These are phyloP conservation scores for Pythium dissotocum DNA, from an alignment of 352 stramenopile genomes.

Conservation along the genomic window DNA sequence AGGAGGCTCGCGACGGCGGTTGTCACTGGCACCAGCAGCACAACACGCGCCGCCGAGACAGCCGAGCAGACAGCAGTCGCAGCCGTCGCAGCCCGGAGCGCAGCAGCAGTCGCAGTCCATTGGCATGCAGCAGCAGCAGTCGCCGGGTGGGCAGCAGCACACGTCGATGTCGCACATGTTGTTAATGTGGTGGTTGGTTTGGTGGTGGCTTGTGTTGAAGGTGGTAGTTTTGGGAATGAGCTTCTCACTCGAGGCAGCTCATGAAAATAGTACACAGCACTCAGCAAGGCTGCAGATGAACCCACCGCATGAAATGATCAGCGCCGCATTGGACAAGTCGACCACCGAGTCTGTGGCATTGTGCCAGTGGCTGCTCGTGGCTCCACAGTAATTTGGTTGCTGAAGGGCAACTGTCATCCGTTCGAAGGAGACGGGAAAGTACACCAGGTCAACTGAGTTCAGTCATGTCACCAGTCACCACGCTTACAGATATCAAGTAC, in stretches of 20 bases:
- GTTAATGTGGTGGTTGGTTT: not conserved
- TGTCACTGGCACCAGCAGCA: not conserved
- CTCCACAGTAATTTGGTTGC: not conserved
- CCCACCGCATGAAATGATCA: not conserved
- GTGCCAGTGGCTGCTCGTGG: not conserved
- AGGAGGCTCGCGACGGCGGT: not conserved
- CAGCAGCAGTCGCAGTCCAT: conserved; percentile 7
- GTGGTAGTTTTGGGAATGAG: not conserved
- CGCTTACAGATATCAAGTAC: not conserved
- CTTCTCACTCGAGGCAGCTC: not conserved
- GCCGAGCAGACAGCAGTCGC: conserved; percentile 17
- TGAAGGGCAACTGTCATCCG: too few species aligned
- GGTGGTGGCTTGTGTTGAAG: not conserved
- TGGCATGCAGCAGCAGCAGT: conserved; percentile 3
- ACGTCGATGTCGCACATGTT: conserved; percentile 5
- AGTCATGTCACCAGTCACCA: not conserved
- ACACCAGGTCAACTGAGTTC: not conserved
- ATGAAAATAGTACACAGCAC: not conserved
- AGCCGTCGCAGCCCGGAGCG: conserved; percentile 1
- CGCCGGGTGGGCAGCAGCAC: conserved; percentile 1
- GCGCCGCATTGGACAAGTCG: not conserved
- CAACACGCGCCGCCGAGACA: conserved; percentile 8
- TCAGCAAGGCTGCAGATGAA: not conserved
- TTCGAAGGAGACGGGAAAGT: not conserved
- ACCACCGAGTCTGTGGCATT: not conserved